A percentile compares a stretch with the other conserved stretches of the same genome.
Evolutionary conservation across 2,329 filamentous ascomycete species (phyloP).

Genomic region (Colletotrichum sp.): DNA sequence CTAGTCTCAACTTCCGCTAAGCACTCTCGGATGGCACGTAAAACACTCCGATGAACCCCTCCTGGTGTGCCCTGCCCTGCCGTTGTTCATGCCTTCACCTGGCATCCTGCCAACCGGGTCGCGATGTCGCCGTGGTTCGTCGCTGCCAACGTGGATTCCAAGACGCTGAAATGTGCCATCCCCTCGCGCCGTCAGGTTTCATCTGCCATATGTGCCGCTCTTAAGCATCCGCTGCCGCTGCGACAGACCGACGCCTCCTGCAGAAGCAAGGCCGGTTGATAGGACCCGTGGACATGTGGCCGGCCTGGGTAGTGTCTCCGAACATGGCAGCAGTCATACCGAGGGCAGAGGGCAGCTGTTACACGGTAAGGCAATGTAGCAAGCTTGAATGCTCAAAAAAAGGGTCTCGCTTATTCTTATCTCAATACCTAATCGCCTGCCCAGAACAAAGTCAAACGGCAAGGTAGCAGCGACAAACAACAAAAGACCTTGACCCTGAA

Average conservation of each 20-base stretch:
- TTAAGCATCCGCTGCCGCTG: slow-evolving; percentile 2
- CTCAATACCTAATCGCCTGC: neutral
- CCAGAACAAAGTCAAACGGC: neutral
- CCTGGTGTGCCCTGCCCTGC: neutral
- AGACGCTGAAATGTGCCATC: neutral
- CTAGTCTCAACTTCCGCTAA: neutral
- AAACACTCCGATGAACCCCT: neutral
- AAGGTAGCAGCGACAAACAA: neutral
- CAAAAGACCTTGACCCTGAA: neutral
- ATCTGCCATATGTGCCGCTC: neutral
- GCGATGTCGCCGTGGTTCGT: neutral
- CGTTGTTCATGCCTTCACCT: neutral
- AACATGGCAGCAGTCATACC: neutral
- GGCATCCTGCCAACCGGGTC: neutral
- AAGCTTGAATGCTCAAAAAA: neutral
- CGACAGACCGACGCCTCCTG: neutral
- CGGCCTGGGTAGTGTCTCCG: neutral
- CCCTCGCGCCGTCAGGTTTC: slow-evolving; percentile 4
- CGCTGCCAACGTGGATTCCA: neutral
- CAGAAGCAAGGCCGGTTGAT: neutral
- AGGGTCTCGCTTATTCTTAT: neutral
- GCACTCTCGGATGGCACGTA: neutral
- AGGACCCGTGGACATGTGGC: neutral
- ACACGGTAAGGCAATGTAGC: neutral
- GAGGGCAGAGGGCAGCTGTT: neutral